Conservation (phyloP, 208 protist genomes). For the Leishmania amazonensis region DNA sequence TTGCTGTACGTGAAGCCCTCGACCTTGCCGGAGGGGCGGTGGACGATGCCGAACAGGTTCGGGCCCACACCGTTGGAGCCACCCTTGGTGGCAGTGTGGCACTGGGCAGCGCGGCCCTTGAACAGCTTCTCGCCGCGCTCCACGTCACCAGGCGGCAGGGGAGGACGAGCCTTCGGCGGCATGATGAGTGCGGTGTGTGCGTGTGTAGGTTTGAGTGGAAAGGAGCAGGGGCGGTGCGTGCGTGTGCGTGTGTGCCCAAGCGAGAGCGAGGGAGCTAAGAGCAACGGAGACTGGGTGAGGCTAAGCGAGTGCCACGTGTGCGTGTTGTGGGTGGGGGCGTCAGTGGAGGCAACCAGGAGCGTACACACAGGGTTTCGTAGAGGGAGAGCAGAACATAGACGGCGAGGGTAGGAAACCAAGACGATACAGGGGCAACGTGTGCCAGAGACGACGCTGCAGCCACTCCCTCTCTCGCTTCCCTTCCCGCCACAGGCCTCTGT, state of each 20-base stretch:
- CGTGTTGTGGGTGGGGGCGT: not conserved
- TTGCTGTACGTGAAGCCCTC: slow-evolving; percentile 94
- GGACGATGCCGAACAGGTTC: slow-evolving; percentile 92
- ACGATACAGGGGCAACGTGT: not conserved
- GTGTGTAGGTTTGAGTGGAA: slow-evolving; percentile 1
- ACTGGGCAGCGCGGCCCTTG: slow-evolving; percentile 94
- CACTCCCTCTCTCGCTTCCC: not conserved
- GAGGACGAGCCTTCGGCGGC: slow-evolving; percentile 71
- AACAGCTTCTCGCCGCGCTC: slow-evolving; percentile 92
- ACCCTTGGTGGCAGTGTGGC: slow-evolving; percentile 89
- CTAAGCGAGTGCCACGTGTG: not conserved
- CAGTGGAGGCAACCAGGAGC: not conserved
- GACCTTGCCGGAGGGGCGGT: slow-evolving; percentile 90
- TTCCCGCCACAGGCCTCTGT: not conserved
- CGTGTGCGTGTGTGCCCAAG: not conserved
- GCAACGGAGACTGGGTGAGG: not conserved
- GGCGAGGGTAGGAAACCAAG: not conserved
- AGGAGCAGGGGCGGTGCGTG: not conserved
- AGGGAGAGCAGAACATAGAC: not conserved
- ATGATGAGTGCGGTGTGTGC: slow-evolving; percentile 29
- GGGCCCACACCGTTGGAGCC: slow-evolving; percentile 93
- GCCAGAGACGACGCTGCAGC: not conserved
- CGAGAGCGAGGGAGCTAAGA: not conserved
- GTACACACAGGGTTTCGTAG: not conserved
- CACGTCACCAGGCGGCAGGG: slow-evolving; percentile 80